Evolutionary conservation across 371 early-diverging fungal species (phyloP).

Genomic region (Syncephalis fuscata): DNA sequence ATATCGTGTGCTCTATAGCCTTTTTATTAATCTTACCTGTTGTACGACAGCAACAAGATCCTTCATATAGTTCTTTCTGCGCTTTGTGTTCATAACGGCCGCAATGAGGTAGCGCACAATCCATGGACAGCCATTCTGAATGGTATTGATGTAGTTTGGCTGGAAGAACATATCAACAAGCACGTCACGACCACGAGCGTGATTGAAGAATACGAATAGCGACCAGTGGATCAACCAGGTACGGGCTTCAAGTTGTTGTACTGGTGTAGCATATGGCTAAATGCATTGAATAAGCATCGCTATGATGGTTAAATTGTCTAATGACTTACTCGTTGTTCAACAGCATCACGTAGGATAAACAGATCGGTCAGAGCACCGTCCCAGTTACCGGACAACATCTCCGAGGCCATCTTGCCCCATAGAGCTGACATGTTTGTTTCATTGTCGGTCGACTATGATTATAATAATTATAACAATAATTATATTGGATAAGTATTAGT

Average conservation of each 20-base stretch:
- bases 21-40: no score
- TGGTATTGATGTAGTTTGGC: slow-evolving; percentile 85
- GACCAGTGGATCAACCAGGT: slow-evolving; percentile 93
- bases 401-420: slow-evolving; percentile 94
- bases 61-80: slow-evolving; percentile 70
- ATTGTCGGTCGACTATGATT: slow-evolving; percentile 71
- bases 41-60: slow-evolving; percentile 80
- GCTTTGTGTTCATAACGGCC: slow-evolving; percentile 80
- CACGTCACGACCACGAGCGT: slow-evolving; percentile 84
- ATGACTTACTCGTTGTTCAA: slow-evolving; percentile 48
- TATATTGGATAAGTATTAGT: neutral
- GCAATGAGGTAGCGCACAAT: slow-evolving; percentile 82
- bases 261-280: slow-evolving; percentile 42
- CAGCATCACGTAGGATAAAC: slow-evolving; percentile 62
- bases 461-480: no score
- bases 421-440: slow-evolving; percentile 65
- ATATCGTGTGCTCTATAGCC: no score
- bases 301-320: no score
- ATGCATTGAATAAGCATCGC: neutral
- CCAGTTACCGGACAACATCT: slow-evolving; percentile 87
- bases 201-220: slow-evolving; percentile 92
- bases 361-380: slow-evolving; percentile 79
- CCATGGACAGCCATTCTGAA: slow-evolving; percentile 92
- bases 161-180: slow-evolving; percentile 83
- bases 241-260: slow-evolving; percentile 81